Percentiles rank a stretch among this genome's conserved stretches.
Conservation (phyloP, 2,329 filamentous ascomycete species). For the Diplocarpon mali region DNA sequence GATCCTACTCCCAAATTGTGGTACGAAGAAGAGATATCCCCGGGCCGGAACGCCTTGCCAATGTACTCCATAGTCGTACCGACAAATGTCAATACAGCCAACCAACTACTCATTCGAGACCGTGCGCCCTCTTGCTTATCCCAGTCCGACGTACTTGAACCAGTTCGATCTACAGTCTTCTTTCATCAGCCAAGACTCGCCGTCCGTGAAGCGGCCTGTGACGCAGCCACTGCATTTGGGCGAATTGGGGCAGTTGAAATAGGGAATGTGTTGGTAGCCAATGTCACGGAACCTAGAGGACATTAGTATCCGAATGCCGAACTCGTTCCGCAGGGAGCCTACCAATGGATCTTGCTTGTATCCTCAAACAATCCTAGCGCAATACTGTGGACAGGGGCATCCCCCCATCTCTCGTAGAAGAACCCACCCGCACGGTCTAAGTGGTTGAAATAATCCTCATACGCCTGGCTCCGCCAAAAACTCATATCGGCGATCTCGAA, state of each 20-base stretch:
- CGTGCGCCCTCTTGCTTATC: slow-evolving; percentile 32
- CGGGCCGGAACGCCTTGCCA: slow-evolving; percentile 12
- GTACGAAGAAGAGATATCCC: background rate
- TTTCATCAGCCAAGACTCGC: slow-evolving; percentile 70
- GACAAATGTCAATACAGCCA: slow-evolving; percentile 5
- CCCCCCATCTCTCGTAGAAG: slow-evolving; percentile 98
- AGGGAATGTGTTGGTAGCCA: slow-evolving; percentile 95
- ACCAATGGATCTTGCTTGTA: slow-evolving; percentile 86
- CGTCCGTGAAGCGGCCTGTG: slow-evolving; percentile 81
- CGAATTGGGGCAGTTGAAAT: slow-evolving; percentile 97
- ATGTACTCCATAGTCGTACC: slow-evolving; percentile 7
- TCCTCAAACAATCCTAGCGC: slow-evolving; percentile 89
- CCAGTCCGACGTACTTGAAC: slow-evolving; percentile 90
- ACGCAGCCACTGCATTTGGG: slow-evolving; percentile 84
- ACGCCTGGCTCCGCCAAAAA: slow-evolving; percentile 83
- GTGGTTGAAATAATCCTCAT: slow-evolving; percentile 94
- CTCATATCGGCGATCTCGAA: slow-evolving; percentile 92
- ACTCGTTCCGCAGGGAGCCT: slow-evolving; percentile 25
- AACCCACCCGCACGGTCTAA: slow-evolving; percentile 90
- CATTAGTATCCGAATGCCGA: background rate
- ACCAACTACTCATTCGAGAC: background rate
- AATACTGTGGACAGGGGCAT: slow-evolving; percentile 93
- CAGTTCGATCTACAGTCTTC: slow-evolving; percentile 94
- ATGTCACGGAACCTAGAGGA: slow-evolving; percentile 87
- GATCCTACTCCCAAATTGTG: background rate